These are phyloP conservation scores for Diutina ranongensis DNA, from an alignment of 1,139 yeast species.

Conservation along the genomic window DNA sequence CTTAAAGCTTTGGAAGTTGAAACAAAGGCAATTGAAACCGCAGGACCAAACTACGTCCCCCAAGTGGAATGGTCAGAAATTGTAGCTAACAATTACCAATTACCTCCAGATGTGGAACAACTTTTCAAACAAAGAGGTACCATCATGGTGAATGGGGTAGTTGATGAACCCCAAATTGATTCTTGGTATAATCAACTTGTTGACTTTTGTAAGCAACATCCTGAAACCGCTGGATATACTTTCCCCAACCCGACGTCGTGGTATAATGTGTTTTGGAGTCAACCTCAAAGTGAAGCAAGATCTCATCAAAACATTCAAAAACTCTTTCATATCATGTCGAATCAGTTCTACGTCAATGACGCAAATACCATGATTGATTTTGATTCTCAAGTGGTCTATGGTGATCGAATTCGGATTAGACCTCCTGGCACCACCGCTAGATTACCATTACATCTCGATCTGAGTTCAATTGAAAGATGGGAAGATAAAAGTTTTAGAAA, in stretches of 20 bases:
- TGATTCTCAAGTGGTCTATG: constrained; percentile 23
- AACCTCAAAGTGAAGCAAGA: constrained; percentile 30
- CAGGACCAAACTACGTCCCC: constrained; percentile 13
- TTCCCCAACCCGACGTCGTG: constrained; percentile 19
- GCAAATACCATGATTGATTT: constrained; percentile 11
- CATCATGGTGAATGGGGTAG: constrained; percentile 15
- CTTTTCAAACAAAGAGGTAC: constrained; percentile 12
- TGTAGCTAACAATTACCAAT: constrained; percentile 9
- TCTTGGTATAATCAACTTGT: constrained; percentile 14
- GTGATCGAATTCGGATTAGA: constrained; percentile 30
- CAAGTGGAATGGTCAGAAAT: constrained; percentile 12
- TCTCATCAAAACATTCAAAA: constrained; percentile 25
- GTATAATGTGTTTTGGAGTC: constrained; percentile 26
- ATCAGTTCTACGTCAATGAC: constrained; percentile 21
- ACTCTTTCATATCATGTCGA: constrained; percentile 19
- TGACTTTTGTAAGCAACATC: constrained; percentile 16
- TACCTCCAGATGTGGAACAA: constrained; percentile 11
- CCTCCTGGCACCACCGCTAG: constrained; percentile 24
- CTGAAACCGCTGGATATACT: constrained; percentile 20
- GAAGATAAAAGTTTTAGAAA: constrained; percentile 27
- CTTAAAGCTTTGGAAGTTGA: constrained; percentile 13
- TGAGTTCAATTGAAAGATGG: constrained; percentile 38
- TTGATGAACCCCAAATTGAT: constrained; percentile 11
- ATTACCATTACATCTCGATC: constrained; percentile 29
- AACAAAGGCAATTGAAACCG: constrained; percentile 10